These are phyloP conservation scores for Geum urbanum DNA, from an alignment of 306 rosid species.

Conservation along the genomic window DNA sequence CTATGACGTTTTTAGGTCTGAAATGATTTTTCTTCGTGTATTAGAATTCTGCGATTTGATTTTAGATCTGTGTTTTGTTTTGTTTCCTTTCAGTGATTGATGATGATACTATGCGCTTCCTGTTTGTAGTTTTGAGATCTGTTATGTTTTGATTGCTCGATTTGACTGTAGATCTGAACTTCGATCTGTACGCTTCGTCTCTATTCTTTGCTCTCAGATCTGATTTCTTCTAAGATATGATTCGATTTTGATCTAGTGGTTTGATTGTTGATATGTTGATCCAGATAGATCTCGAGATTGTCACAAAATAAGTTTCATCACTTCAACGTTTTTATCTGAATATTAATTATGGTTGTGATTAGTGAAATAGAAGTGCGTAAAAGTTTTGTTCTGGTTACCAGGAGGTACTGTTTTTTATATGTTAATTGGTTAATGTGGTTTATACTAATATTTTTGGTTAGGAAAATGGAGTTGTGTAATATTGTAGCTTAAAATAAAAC, in stretches of 20 bases:
- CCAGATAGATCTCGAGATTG: conserved; percentile 1
- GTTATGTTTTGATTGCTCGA: neutral
- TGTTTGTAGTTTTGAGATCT: neutral
- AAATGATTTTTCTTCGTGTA: neutral
- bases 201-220: neutral
- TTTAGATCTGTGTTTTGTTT: neutral
- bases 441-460: neutral
- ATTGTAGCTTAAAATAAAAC: neutral
- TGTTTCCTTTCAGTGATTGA: neutral
- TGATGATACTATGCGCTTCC: neutral
- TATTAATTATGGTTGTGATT: no score
- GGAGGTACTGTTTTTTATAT: no score
- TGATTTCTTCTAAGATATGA: no score
- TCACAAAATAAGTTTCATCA: neutral
- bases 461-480: neutral
- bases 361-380: neutral
- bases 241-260: neutral
- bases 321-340: no score
- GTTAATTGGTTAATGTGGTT: neutral
- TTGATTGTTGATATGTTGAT: neutral
- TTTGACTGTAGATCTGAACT: neutral
- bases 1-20: conserved; percentile 11
- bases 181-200: neutral
- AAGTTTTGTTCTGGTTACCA: neutral
- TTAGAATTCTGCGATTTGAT: neutral